Evolutionary conservation across 768 basidiomycete genomes (phyloP).

Genomic region (Tremella yokohamensis): DNA sequence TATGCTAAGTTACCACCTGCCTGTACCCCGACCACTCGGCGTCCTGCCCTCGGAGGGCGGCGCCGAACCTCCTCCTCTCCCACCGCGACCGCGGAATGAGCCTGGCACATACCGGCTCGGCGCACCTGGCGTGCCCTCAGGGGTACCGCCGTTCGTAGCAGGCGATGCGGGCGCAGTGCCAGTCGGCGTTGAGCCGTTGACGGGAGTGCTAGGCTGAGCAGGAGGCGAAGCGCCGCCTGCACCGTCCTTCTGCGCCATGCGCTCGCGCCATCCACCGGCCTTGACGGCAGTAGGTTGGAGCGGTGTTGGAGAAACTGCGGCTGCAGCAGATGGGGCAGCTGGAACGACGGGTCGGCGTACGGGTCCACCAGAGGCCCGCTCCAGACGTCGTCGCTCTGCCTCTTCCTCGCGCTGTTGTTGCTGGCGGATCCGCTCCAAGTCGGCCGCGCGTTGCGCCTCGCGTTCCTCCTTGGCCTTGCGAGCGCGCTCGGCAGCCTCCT

Average conservation of each 20-base stretch:
- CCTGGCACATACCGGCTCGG: slow-evolving; percentile 8
- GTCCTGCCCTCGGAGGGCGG: slow-evolving; percentile 8
- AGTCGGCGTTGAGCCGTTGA: slow-evolving; percentile 12
- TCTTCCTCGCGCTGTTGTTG: slow-evolving; percentile 52
- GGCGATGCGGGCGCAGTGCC: slow-evolving; percentile 17
- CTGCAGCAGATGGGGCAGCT: slow-evolving; percentile 18
- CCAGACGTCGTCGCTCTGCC: slow-evolving; percentile 47
- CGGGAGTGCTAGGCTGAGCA: slow-evolving; percentile 20
- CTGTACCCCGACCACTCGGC: slow-evolving; percentile 18
- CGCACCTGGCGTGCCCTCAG: slow-evolving; percentile 21
- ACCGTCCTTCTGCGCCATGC: slow-evolving; percentile 56
- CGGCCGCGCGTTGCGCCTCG: slow-evolving; percentile 36
- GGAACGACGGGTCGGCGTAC: slow-evolving; percentile 18
- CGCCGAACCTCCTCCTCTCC: slow-evolving; percentile 19
- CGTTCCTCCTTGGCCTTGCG: slow-evolving; percentile 36
- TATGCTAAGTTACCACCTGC: slow-evolving; percentile 8
- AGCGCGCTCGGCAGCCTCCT: slow-evolving; percentile 61
- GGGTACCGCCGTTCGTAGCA: slow-evolving; percentile 17
- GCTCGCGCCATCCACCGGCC: slow-evolving; percentile 63
- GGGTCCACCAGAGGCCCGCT: slow-evolving; percentile 24
- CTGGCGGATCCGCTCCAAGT: slow-evolving; percentile 17
- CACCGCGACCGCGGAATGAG: slow-evolving; percentile 5
- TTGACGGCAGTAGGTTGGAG: slow-evolving; percentile 37
- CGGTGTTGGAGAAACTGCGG: slow-evolving; percentile 36
- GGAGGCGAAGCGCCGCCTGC: slow-evolving; percentile 25